Conservation (phyloP, 225 moss, liverwort and hornwort genomes). For the Neckera pumila region DNA sequence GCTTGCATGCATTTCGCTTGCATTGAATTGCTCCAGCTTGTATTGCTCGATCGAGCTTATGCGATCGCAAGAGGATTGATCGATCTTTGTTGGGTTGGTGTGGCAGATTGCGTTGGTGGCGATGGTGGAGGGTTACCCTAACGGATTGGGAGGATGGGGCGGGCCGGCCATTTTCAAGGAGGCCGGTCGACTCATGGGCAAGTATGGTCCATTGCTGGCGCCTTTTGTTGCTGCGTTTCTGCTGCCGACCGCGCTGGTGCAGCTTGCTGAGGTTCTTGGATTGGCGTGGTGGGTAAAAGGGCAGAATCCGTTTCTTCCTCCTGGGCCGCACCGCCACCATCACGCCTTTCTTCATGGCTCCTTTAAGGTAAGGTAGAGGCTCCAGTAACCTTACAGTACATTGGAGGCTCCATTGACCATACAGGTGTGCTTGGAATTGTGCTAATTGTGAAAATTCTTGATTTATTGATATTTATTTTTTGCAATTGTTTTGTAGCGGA, state of each 20-base stretch:
- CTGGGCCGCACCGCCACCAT: not conserved
- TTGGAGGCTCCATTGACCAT: not conserved
- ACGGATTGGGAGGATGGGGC: slow-evolving; percentile 20
- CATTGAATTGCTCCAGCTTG: not conserved
- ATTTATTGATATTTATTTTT: not conserved
- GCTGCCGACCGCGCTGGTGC: slow-evolving; percentile 6
- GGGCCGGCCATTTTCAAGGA: slow-evolving; percentile 25
- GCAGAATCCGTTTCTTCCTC: slow-evolving; percentile 9
- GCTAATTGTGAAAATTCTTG: not conserved
- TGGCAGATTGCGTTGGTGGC: not conserved
- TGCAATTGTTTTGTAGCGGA: not conserved
- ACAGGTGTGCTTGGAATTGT: not conserved
- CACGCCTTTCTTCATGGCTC: not conserved
- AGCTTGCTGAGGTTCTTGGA: slow-evolving; percentile 14
- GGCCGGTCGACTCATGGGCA: slow-evolving; percentile 19
- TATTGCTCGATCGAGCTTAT: not conserved
- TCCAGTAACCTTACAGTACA: too few relatives aligned
- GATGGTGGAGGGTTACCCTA: slow-evolving; percentile 30
- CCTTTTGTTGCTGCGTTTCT: slow-evolving; percentile 29
- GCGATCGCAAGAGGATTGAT: not conserved
- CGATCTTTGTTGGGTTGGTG: not conserved
- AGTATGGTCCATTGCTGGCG: slow-evolving; percentile 1
- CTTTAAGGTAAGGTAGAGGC: not conserved
- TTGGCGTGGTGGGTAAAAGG: not conserved
- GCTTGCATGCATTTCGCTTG: not conserved